Conservation (phyloP, 805 yeast genomes). For the Yamadazyma sp. region DNA sequence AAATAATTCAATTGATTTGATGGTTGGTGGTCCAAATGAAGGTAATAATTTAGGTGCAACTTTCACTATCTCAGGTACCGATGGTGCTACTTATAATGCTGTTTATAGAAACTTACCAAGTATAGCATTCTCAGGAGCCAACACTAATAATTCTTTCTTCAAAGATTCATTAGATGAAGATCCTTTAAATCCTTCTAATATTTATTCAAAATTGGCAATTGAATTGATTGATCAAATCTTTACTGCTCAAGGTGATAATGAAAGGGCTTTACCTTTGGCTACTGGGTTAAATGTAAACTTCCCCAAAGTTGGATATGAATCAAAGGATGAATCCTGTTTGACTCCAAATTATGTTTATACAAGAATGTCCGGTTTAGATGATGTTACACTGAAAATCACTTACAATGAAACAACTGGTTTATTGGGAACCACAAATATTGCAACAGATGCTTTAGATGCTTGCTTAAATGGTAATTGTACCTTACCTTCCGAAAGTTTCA, state of each 20-base stretch:
- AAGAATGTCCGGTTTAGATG: constrained; percentile 44
- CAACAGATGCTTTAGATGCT: constrained; percentile 17
- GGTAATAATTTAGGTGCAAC: constrained; percentile 45
- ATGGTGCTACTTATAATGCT: constrained; percentile 49
- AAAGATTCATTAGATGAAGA: constrained; percentile 44
- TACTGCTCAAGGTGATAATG: constrained; percentile 33
- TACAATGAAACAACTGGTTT: constrained; percentile 42
- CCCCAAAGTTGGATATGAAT: constrained; percentile 41
- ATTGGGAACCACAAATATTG: constrained; percentile 2
- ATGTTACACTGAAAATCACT: constrained; percentile 25
- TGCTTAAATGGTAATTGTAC: constrained; percentile 42
- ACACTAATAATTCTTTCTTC: constrained; percentile 47
- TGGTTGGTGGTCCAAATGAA: constrained; percentile 53
- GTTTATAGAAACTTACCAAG: constrained; percentile 49
- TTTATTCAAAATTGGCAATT: constrained; percentile 40
- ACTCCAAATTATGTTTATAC: constrained; percentile 43
- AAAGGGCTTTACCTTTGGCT: constrained; percentile 39
- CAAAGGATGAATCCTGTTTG: constrained; percentile 35
- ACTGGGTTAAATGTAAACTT: constrained; percentile 49
- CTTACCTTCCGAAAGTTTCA: constrained; percentile 41
- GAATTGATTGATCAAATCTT: constrained; percentile 39
- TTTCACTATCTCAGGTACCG: constrained; percentile 48
- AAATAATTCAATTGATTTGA: constrained; percentile 44
- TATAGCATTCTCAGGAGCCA: constrained; percentile 51
- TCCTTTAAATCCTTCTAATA: constrained; percentile 39